Conservation (phyloP, 1,284 basidiomycete species). For the Irpex sp. region DNA sequence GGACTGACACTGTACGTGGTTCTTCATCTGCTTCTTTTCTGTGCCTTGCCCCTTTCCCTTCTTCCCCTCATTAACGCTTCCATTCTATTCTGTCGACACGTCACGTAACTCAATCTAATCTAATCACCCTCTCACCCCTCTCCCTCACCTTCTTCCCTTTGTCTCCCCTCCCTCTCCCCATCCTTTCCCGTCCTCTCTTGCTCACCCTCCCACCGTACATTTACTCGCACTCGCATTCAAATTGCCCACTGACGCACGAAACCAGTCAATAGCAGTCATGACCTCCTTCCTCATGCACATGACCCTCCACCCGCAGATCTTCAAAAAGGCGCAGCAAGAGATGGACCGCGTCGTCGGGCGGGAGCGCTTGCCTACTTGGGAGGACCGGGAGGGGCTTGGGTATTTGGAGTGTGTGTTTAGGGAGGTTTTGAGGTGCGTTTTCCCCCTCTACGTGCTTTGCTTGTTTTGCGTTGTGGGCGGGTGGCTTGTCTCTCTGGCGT, state of each 20-base stretch:
- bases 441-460: slow-evolving; percentile 10
- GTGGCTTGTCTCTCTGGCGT: too few relatives aligned
- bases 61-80: too few relatives aligned
- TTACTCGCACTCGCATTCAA: neutral
- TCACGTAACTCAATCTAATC: too few relatives aligned
- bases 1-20: slow-evolving; percentile 29
- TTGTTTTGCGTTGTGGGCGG: neutral
- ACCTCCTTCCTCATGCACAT: slow-evolving; percentile 47
- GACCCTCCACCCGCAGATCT: slow-evolving; percentile 46
- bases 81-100: too few relatives aligned
- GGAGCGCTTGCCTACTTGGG: slow-evolving; percentile 40
- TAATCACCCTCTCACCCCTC: too few relatives aligned
- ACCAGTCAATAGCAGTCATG: slow-evolving; percentile 42
- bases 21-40: neutral
- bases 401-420: slow-evolving; percentile 51
- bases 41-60: too few relatives aligned
- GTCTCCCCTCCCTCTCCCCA: neutral
- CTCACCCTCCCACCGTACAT: neutral
- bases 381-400: slow-evolving; percentile 47
- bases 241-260: neutral
- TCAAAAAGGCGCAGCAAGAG: slow-evolving; percentile 49
- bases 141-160: neutral
- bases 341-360: slow-evolving; percentile 47
- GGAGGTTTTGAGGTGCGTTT: slow-evolving; percentile 34
- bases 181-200: neutral